Percentiles rank a stretch among this genome's conserved stretches.
phyloP scores from a whole-genome alignment of 108 stramenopile genomes.

The Ochromonas danica region DNA sequence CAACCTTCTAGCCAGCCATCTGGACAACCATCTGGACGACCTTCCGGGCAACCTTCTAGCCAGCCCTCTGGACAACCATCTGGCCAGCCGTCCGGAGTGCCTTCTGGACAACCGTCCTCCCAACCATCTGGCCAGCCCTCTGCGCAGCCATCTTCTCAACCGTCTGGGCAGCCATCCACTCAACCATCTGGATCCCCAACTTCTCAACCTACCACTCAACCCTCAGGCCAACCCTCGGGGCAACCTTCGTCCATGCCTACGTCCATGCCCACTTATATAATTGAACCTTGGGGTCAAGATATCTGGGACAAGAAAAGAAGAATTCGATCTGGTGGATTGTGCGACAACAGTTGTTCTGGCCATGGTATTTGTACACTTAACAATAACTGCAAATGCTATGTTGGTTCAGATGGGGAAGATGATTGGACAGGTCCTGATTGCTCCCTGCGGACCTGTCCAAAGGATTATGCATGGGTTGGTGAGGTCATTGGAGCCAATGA shows the following conservation, averaged over 20 bases:
- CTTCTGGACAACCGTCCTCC: neutral
- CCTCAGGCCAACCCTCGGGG: neutral
- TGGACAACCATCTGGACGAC: neutral
- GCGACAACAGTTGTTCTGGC: conserved; percentile 30
- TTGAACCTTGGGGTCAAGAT: conserved; percentile 34
- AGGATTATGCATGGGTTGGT: conserved; percentile 39
- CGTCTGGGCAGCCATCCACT: neutral
- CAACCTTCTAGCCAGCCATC: neutral
- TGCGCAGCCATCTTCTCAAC: neutral
- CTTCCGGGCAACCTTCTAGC: neutral
- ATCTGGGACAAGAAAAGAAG: conserved; percentile 31
- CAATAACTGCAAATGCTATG: conserved; percentile 23
- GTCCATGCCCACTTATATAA: neutral
- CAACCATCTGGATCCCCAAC: neutral
- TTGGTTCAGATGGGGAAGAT: conserved; percentile 10
- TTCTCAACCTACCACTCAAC: neutral
- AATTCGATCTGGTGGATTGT: neutral
- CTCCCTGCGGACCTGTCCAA: conserved; percentile 32
- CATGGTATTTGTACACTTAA: conserved; percentile 29
- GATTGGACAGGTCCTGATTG: conserved; percentile 37
- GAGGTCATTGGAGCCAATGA: conserved; percentile 26
- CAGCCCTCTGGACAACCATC: neutral
- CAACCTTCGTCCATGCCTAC: conserved; percentile 6
- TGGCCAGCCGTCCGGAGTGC: neutral
- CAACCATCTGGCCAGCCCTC: neutral